Base-by-base conservation (phyloP, 192 early-diverging fungal species). In the Coemansia aciculifera region DNA sequence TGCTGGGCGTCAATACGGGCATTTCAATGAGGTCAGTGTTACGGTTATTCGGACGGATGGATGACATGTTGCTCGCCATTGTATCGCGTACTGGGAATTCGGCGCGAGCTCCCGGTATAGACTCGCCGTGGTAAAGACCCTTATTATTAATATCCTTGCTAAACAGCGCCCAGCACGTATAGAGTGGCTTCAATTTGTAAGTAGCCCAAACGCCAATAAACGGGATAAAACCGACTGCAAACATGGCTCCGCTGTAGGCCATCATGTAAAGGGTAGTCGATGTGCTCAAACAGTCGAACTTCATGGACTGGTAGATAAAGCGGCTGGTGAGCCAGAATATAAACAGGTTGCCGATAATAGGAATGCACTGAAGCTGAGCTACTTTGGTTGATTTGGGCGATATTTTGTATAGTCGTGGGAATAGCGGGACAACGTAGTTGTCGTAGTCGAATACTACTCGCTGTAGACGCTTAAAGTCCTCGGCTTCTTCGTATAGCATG, bases 311-410 rank as follows among this genome's bases (percentile, higher is more conserved):
- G 21, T 21, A 24, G 46, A 76, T 76, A 21, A 83, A 83, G 13
- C 56, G 43, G 4, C 23, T 39, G 7, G 68, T 63, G 13, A 83
- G 62, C 46, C 51, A 66, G 37, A 69, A 63, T 15, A 77, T 66
- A 11, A 49, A 46, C 5, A 83, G 57, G 54, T 83, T 83, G 72
- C 80, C 80, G 2, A 83, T 15, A 7, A 83, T 66, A 0, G 80
- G 80, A 13, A 83, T 48, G 38, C 80, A 83, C 56, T 83, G 71
- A 0, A 83, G 64, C 40, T 83, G 80, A 11, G 80, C 48, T 10
- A 83, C 52, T 49, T 77, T 77, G 40, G 80, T 83, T 3, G 80
- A 56, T 12, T 83, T 72, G 5, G 80, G 80, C 11, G 68, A 67
- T 3, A 66, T 32, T 7, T 56, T 51, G 29, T 74, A 49, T 2